Conservation (phyloP, 306 rosid genomes). For the Gastrolobium bilobum region DNA sequence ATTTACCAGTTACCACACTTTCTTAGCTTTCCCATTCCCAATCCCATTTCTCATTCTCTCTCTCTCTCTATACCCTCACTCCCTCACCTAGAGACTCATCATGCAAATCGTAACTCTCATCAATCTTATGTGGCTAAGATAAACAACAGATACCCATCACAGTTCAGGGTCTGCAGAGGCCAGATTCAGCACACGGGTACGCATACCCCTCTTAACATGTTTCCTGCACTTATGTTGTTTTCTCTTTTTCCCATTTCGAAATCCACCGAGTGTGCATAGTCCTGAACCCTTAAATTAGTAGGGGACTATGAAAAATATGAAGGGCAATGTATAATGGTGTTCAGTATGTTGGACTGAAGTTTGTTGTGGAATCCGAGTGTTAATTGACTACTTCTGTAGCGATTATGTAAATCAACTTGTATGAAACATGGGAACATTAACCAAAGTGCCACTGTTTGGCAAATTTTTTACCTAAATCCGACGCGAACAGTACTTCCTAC, state of each 20-base stretch:
- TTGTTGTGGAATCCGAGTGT: background rate
- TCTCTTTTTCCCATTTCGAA: background rate
- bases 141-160: background rate
- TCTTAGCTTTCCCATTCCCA: conserved; percentile 2
- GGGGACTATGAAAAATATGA: conserved; percentile 19
- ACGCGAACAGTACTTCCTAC: too few relatives aligned
- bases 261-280: background rate
- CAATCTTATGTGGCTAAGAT: background rate
- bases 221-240: background rate
- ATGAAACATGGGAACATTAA: background rate
- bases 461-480: too few relatives aligned
- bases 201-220: background rate
- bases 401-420: conserved; percentile 11
- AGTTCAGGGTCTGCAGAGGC: conserved; percentile 7
- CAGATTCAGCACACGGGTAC: conserved; percentile 44
- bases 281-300: conserved; percentile 3
- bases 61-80: background rate
- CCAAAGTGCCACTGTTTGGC: too few relatives aligned
- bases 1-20: conserved; percentile 10
- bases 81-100: background rate
- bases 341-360: background rate
- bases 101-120: conserved; percentile 16
- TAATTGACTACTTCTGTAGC: background rate
- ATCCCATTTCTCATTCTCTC: background rate
- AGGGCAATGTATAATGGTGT: background rate